Conservation (phyloP, 257 asterid genomes). For the Vinca minor region DNA sequence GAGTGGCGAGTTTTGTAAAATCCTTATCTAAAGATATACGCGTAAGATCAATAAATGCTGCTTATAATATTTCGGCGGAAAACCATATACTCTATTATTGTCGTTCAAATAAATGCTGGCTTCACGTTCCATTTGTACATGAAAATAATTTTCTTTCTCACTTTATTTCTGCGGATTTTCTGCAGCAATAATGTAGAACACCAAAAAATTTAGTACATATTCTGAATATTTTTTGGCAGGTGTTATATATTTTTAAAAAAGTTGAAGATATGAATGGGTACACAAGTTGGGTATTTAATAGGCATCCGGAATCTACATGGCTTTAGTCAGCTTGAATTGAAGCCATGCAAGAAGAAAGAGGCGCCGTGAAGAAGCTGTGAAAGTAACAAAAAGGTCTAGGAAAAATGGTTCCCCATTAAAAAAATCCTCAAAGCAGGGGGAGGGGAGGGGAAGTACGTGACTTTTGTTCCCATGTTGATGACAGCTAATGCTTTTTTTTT, state of each 20-base stretch:
- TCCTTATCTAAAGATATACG: not conserved
- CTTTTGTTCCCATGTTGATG: conserved; percentile 19
- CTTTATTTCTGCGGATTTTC: too few relatives aligned
- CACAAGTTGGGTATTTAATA: too few relatives aligned
- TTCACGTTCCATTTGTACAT: conserved; percentile 11
- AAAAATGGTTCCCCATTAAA: not conserved
- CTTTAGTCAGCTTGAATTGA: conserved; percentile 30
- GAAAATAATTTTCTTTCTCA: not conserved
- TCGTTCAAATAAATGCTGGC: conserved; percentile 26
- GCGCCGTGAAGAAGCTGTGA: conserved; percentile 17
- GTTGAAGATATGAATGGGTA: too few relatives aligned
- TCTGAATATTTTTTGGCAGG: too few relatives aligned
- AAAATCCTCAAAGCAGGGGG: not conserved
- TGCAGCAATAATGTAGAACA: too few relatives aligned
- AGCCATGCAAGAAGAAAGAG: conserved; percentile 36
- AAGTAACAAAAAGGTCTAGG: not conserved
- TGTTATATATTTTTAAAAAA: too few relatives aligned
- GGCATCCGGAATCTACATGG: conserved; percentile 19
- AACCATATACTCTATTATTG: conserved; percentile 35
- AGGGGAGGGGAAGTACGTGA: conserved; percentile 21
- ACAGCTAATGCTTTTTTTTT: conserved; percentile 59
- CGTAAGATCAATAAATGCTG: conserved; percentile 22
- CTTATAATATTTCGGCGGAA: conserved; percentile 20
- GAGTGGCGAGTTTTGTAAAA: not conserved
- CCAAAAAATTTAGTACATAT: too few relatives aligned